A percentile compares a stretch with the other conserved stretches of the same genome.
These are phyloP conservation scores for Rossbeevera mucosa DNA, from an alignment of 768 basidiomycete species.

Conservation along the genomic window DNA sequence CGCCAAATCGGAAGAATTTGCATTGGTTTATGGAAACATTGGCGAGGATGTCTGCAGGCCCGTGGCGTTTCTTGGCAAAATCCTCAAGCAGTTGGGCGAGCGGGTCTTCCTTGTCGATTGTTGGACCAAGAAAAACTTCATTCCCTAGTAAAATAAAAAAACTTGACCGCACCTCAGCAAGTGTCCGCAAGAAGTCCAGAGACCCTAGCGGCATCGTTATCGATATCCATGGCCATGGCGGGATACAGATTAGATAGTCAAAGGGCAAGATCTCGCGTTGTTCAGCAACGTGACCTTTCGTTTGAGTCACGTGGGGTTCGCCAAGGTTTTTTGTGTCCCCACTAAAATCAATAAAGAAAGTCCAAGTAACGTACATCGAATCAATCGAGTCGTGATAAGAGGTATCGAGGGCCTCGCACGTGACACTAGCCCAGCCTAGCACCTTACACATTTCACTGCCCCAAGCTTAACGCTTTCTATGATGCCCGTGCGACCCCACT, in stretches of 20 bases:
- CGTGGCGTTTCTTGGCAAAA: neutral
- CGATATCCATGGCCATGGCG: too few species aligned
- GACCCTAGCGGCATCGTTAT: neutral
- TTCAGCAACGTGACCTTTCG: too few species aligned
- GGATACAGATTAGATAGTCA: too few species aligned
- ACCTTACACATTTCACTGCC: neutral
- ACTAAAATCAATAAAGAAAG: neutral
- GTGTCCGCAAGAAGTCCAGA: neutral
- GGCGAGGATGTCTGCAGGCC: neutral
- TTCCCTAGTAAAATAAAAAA: neutral
- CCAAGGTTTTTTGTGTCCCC: too few species aligned
- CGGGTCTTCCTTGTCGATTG: neutral
- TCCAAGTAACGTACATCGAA: neutral
- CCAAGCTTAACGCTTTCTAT: neutral
- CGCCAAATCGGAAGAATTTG: too few species aligned
- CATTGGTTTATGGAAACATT: too few species aligned
- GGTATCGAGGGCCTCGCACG: too few species aligned
- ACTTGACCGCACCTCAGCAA: neutral
- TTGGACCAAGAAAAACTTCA: neutral
- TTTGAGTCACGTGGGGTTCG: too few species aligned
- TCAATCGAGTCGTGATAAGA: neutral
- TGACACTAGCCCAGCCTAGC: too few species aligned
- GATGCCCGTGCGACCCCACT: slow-evolving; percentile 2
- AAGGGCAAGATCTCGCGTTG: too few species aligned
- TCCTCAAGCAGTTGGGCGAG: neutral